Evolutionary conservation across 2,329 filamentous ascomycete species (phyloP).

Genomic region (Ambrosiella beaveri): DNA sequence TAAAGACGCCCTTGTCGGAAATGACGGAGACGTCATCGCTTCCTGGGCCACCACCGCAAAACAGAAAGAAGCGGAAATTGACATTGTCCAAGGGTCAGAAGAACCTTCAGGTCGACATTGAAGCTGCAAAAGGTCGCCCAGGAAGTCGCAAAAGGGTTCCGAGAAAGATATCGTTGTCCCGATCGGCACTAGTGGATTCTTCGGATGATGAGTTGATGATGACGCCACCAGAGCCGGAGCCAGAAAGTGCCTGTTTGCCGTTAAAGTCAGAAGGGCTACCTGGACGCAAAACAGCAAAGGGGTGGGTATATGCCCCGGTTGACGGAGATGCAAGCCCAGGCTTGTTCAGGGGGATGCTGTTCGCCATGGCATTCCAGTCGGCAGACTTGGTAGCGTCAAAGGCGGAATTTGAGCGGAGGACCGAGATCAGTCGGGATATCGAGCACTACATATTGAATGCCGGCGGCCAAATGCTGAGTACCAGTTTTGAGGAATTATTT

Average conservation of each 20-base stretch:
- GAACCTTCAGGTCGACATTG: not conserved
- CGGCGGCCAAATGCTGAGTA: conserved; percentile 53
- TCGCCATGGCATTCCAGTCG: conserved; percentile 59
- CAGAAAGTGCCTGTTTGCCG: not conserved
- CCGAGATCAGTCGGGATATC: conserved; percentile 28
- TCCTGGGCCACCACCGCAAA: not conserved
- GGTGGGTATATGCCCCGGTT: conserved; percentile 10
- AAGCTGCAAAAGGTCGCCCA: not conserved
- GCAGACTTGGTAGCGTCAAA: conserved; percentile 31
- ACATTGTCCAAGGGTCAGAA: not conserved
- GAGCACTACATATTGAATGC: conserved; percentile 47
- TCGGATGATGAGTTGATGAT: conserved; percentile 8
- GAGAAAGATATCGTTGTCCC: not conserved
- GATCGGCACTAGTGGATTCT: not conserved
- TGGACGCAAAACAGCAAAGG: not conserved
- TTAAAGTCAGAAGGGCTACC: not conserved
- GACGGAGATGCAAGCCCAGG: conserved; percentile 10
- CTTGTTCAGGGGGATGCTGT: conserved; percentile 67
- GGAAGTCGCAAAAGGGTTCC: not conserved
- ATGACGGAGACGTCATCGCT: not conserved
- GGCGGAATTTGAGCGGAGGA: conserved; percentile 27
- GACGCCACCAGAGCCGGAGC: not conserved
- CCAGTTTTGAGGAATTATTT: conserved; percentile 73
- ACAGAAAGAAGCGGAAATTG: not conserved
- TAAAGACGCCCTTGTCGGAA: conserved; percentile 1